Base-by-base conservation (phyloP, 1,284 basidiomycete genomes). In the Pseudozyma pruni region DNA sequence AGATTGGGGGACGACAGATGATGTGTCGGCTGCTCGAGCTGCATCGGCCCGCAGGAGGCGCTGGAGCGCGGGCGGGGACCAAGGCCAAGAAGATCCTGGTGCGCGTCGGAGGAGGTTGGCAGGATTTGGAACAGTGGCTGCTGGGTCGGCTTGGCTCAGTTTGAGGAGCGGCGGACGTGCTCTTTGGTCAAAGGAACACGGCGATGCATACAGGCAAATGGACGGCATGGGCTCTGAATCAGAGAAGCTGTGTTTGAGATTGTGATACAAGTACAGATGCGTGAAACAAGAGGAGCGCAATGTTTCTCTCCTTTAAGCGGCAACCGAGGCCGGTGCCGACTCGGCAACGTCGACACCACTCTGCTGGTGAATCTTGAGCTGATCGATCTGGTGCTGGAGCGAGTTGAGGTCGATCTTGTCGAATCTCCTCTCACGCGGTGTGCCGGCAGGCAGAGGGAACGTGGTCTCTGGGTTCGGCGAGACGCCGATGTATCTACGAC, bases 61-160 rank as follows among this genome's bases (percentile, higher is more conserved):
- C 75, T 8, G 72, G 73, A 3, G 64, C 59, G 16, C 70, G 67
- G 29, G 66, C 63, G 2, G 64, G 67, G 3, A 75, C 68, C 17
- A 78, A 78, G 34, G 71, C 72, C 14, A 72, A 68, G 32, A 78
- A 78, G 47, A 64, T 81, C n/a, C 64, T 79, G 33, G 77, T 77
- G 10, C 62, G 80, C 10, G 80, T 80, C 2, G 79, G 75, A 4
- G 80, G 80, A 25, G 91, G 91, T 37, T 94, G 91, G 92, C 90
- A 92, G 80, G 91, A 93, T 83, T 85, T 94, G 63, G 88, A 88
- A 75, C 84, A 90, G 72, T 93, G 91, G 83, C 87, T 93, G 75
- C 49, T 75, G 9, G 59, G 37, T 11, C 59, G 58, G 16, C 63
- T 72, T 22, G 52, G 64, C 46, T 34, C 53, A n/a, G 42, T 50